Evolutionary conservation across 2,329 filamentous ascomycete species (phyloP).

Genomic region (Pyrenophora seminiperda): DNA sequence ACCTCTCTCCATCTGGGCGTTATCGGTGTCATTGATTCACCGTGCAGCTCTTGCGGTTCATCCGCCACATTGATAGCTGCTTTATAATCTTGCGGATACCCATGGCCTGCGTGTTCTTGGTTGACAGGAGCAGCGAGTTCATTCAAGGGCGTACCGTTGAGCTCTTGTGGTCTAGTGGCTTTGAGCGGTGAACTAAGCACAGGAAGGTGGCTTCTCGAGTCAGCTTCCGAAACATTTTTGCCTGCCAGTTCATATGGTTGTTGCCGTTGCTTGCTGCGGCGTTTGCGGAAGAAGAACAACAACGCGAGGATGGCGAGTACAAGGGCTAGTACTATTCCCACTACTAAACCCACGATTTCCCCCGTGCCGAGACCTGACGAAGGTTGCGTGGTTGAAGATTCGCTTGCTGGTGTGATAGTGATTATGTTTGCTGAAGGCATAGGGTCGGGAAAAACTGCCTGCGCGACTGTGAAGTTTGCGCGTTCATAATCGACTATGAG

Average conservation of each 20-base stretch:
- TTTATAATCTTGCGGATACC: slow-evolving; percentile 28
- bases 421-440: slow-evolving; percentile 37
- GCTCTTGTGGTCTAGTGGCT: slow-evolving; percentile 26
- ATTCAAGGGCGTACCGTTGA: slow-evolving; percentile 31
- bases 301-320: slow-evolving; percentile 26
- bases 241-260: slow-evolving; percentile 29
- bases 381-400: background rate
- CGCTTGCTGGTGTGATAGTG: slow-evolving; percentile 27
- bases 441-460: slow-evolving; percentile 41
- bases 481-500: slow-evolving; percentile 56
- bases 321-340: slow-evolving; percentile 27
- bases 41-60: slow-evolving; percentile 32
- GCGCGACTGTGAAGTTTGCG: slow-evolving; percentile 53
- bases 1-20: slow-evolving; percentile 35
- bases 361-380: slow-evolving; percentile 27
- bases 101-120: slow-evolving; percentile 8
- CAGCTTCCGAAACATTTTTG: slow-evolving; percentile 27
- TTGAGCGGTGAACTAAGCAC: slow-evolving; percentile 18
- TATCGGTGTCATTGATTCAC: slow-evolving; percentile 23
- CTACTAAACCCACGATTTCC: slow-evolving; percentile 43
- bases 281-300: slow-evolving; percentile 31
- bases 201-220: slow-evolving; percentile 12
- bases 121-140: slow-evolving; percentile 28
- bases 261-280: slow-evolving; percentile 15
- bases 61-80: slow-evolving; percentile 27